These are phyloP conservation scores for Metschnikowia vanudenii DNA, from an alignment of 805 yeast genomes.

Conservation along the genomic window DNA sequence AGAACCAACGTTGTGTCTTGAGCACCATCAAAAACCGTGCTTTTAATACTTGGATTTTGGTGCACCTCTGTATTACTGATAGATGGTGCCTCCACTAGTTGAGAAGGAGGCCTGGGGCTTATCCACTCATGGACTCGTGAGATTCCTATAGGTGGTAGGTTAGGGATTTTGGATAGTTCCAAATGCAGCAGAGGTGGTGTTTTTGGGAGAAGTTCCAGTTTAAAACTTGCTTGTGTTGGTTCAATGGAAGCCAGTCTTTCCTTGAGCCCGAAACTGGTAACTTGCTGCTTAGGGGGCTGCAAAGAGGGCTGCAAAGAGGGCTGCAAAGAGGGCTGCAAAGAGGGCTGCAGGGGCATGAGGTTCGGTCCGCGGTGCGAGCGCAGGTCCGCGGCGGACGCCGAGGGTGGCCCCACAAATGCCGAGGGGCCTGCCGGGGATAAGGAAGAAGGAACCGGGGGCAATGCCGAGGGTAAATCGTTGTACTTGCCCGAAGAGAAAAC, in stretches of 20 bases:
- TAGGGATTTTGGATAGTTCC: background rate
- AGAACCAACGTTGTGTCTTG: background rate
- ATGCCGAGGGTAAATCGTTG: background rate
- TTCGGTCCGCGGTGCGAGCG: too few species aligned
- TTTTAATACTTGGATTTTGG: background rate
- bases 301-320: too few species aligned
- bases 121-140: background rate
- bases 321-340: conserved; percentile 12
- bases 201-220: background rate
- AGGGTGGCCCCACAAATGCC: too few species aligned
- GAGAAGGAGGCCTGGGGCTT: background rate
- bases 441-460: background rate
- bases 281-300: too few species aligned
- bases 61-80: background rate
- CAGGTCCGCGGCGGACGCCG: too few species aligned
- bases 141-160: background rate
- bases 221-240: too few species aligned
- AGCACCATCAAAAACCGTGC: background rate
- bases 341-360: background rate
- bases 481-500: too few species aligned
- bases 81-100: background rate
- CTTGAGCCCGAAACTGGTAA: background rate
- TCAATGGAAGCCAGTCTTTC: too few species aligned
- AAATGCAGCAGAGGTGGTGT: background rate
- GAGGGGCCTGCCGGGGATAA: too few species aligned